Conservation (phyloP, 768 basidiomycete genomes). For the Postia placenta region DNA sequence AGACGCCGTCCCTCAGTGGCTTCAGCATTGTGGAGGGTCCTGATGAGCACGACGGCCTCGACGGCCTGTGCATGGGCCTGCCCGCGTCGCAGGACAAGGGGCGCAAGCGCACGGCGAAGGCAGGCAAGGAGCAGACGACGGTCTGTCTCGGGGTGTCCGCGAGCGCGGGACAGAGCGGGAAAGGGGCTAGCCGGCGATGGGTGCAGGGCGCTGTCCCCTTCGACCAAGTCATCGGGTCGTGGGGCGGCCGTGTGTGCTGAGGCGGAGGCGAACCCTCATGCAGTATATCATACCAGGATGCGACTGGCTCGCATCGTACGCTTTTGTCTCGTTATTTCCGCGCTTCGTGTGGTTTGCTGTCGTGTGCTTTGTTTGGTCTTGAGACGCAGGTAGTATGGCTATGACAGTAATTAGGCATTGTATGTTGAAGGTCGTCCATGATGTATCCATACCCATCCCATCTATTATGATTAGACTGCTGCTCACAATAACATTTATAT, state of each 20-base stretch:
- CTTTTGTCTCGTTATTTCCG: background rate
- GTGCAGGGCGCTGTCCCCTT: constrained; percentile 10
- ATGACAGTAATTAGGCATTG: no score
- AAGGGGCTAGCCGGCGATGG: constrained; percentile 13
- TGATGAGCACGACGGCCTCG: background rate
- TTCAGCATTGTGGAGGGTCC: constrained; percentile 1
- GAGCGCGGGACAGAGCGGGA: constrained; percentile 9
- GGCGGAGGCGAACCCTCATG: background rate
- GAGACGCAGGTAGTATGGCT: no score
- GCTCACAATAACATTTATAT: no score
- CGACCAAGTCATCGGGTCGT: constrained; percentile 9
- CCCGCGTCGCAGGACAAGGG: constrained; percentile 1
- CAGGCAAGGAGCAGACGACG: background rate
- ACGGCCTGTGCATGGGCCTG: background rate
- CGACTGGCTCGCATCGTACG: background rate
- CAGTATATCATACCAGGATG: background rate
- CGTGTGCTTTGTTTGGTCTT: no score
- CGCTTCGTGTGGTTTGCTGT: background rate
- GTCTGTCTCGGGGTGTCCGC: constrained; percentile 12
- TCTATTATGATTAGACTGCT: no score
- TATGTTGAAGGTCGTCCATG: no score
- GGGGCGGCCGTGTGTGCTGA: constrained; percentile 4
- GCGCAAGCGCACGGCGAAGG: constrained; percentile 6
- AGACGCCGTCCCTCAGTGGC: background rate
- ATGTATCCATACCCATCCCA: no score